Evolutionary conservation across 1,284 basidiomycete genomes (phyloP).

Genomic region (Hemileia vastatrix): DNA sequence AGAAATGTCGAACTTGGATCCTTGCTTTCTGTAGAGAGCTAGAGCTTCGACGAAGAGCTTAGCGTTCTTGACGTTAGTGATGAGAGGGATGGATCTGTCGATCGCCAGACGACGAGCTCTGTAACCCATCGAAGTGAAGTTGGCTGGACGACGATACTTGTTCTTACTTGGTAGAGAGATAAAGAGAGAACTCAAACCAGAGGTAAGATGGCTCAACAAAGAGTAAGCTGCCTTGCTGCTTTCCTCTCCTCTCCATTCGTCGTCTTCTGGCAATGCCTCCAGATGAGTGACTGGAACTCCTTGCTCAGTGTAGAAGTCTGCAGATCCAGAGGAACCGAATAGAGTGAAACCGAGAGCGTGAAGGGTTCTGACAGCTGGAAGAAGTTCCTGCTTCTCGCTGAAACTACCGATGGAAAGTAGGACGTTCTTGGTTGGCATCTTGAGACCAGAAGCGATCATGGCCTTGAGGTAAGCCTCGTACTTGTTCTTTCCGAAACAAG

Average conservation of each 20-base stretch:
- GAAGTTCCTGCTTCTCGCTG: slow-evolving; percentile 91
- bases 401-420: slow-evolving; percentile 87
- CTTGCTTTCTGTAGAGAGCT: slow-evolving; percentile 74
- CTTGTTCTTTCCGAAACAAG: slow-evolving; percentile 92
- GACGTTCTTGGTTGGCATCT: slow-evolving; percentile 88
- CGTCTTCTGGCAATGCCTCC: slow-evolving; percentile 69
- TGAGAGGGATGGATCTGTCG: slow-evolving; percentile 90
- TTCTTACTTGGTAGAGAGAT: slow-evolving; percentile 99
- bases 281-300: slow-evolving; percentile 62
- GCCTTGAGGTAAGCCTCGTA: slow-evolving; percentile 98
- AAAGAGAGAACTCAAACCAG: slow-evolving; percentile 95
- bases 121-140: slow-evolving; percentile 95
- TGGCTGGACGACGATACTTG: slow-evolving; percentile 90
- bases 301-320: slow-evolving; percentile 84
- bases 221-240: slow-evolving; percentile 86
- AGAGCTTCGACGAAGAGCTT: slow-evolving; percentile 93
- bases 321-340: slow-evolving; percentile 92
- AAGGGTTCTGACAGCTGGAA: slow-evolving; percentile 88
- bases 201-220: slow-evolving; percentile 81
- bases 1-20: slow-evolving; percentile 72
- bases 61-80: slow-evolving; percentile 98
- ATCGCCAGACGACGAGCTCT: slow-evolving; percentile 97
- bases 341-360: slow-evolving; percentile 87
- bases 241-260: slow-evolving; percentile 54
- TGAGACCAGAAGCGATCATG: slow-evolving; percentile 88